Percentiles rank a stretch among this genome's conserved stretches.
Evolutionary conservation across 345 rosid genomes (phyloP).

Genomic region (Aethionema arabicum): DNA sequence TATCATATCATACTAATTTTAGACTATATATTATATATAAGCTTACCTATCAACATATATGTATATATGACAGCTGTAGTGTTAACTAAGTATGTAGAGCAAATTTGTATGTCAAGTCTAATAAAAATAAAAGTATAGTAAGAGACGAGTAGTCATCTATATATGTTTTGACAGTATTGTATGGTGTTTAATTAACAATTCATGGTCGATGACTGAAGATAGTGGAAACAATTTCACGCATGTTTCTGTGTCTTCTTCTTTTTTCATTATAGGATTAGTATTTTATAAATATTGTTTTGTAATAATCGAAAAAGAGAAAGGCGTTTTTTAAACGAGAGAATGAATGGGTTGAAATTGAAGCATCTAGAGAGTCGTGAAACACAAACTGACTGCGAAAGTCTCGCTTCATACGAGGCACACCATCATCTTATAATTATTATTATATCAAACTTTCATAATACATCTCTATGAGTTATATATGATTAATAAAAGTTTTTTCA

Average conservation of each 20-base stretch:
- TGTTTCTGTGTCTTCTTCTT: conserved; percentile 34
- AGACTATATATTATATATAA: too few relatives aligned
- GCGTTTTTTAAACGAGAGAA: conserved; percentile 29
- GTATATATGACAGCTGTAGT: background rate
- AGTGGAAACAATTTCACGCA: conserved; percentile 28
- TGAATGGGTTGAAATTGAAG: conserved; percentile 30
- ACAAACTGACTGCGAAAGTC: conserved; percentile 39
- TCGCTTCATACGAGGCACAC: conserved; percentile 32
- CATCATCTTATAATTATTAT: too few relatives aligned
- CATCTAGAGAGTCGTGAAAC: conserved; percentile 31
- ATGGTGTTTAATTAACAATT: conserved; percentile 4
- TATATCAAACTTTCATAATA: too few relatives aligned
- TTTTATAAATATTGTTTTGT: background rate
- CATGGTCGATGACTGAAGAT: background rate
- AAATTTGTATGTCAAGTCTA: conserved; percentile 6
- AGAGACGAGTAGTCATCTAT: too few relatives aligned
- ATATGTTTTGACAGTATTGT: background rate
- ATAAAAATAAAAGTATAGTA: too few relatives aligned
- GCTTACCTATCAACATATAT: too few relatives aligned
- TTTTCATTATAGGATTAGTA: background rate
- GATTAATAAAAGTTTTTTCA: too few relatives aligned
- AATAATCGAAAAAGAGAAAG: conserved; percentile 30
- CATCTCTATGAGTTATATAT: too few relatives aligned
- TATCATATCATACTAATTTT: too few relatives aligned
- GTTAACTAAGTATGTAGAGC: background rate